Percentiles rank a stretch among this genome's conserved stretches.
Conservation (phyloP, 1,284 basidiomycete genomes). For the Sphagnurus paluster region DNA sequence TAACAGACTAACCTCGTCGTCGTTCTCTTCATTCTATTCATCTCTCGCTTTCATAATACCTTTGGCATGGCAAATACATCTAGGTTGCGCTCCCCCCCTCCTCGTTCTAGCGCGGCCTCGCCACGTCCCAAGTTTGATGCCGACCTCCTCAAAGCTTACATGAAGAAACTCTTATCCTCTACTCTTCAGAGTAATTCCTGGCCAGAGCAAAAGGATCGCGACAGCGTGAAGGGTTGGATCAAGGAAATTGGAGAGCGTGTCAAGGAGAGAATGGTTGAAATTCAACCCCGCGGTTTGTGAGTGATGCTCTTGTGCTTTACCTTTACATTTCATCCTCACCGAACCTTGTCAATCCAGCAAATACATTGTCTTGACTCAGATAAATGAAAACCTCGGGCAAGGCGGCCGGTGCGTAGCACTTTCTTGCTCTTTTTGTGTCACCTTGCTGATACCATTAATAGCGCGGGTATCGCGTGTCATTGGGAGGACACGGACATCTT, state of each 20-base stretch:
- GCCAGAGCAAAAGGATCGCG: slow-evolving; percentile 66
- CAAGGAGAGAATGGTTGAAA: slow-evolving; percentile 80
- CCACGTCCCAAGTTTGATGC: slow-evolving; percentile 68
- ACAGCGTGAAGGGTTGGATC: slow-evolving; percentile 71
- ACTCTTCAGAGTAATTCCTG: slow-evolving; percentile 65
- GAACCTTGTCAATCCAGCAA: slow-evolving; percentile 51
- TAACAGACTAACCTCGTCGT: not conserved
- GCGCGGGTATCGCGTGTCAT: slow-evolving; percentile 68
- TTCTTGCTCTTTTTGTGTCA: slow-evolving; percentile 2
- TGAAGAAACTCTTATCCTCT: slow-evolving; percentile 73
- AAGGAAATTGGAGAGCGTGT: slow-evolving; percentile 80
- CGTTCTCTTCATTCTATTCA: slow-evolving; percentile 7
- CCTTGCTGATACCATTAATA: slow-evolving; percentile 22
- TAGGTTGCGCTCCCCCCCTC: slow-evolving; percentile 50
- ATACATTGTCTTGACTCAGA: slow-evolving; percentile 80
- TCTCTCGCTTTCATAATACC: not conserved
- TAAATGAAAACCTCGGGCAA: slow-evolving; percentile 79
- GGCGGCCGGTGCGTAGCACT: slow-evolving; percentile 63
- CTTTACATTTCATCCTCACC: slow-evolving; percentile 9
- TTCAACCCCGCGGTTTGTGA: slow-evolving; percentile 78
- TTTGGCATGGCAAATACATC: slow-evolving; percentile 41
- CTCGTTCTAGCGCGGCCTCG: slow-evolving; percentile 55
- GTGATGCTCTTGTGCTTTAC: slow-evolving; percentile 29
- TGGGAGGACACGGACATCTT: slow-evolving; percentile 76
- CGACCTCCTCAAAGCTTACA: slow-evolving; percentile 71